Conservation (phyloP, 108 stramenopile genomes). For the Epithemia pelagica region DNA sequence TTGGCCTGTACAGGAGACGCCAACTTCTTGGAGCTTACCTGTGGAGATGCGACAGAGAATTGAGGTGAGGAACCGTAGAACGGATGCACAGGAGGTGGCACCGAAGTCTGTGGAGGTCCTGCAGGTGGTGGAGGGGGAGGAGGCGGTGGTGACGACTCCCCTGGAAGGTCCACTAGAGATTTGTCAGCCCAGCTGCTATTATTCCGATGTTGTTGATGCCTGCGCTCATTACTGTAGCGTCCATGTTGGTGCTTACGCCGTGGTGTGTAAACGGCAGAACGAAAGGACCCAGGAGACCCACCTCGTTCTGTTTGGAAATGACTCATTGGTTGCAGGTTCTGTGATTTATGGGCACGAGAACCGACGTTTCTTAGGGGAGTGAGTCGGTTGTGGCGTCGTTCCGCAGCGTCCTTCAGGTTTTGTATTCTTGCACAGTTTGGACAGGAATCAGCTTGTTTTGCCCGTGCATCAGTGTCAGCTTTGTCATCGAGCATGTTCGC, state of each 20-base stretch:
- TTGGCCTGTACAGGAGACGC: conserved; percentile 8
- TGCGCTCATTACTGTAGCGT: background rate
- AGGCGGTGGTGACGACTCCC: background rate
- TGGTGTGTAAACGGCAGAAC: background rate
- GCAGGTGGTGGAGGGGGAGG: conserved; percentile 1
- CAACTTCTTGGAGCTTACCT: background rate
- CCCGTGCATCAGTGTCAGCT: conserved; percentile 45
- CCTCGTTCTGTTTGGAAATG: conserved; percentile 9
- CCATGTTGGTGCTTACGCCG: background rate
- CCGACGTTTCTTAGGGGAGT: too few relatives aligned
- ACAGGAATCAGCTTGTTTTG: conserved; percentile 58
- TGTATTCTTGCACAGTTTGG: conserved; percentile 64
- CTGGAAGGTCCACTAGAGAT: background rate
- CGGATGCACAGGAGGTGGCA: conserved; percentile 3
- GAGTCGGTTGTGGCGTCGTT: background rate
- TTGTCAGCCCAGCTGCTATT: background rate
- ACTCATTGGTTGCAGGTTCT: background rate
- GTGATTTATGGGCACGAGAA: background rate
- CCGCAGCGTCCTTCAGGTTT: conserved; percentile 27
- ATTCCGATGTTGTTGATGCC: background rate
- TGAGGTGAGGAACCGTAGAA: background rate
- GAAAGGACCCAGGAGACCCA: background rate
- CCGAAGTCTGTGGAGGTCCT: background rate
- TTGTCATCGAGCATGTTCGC: conserved; percentile 73
- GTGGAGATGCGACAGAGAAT: background rate